These are phyloP conservation scores for Pichia sp. DNA, from an alignment of 1,139 yeast species.

Conservation along the genomic window DNA sequence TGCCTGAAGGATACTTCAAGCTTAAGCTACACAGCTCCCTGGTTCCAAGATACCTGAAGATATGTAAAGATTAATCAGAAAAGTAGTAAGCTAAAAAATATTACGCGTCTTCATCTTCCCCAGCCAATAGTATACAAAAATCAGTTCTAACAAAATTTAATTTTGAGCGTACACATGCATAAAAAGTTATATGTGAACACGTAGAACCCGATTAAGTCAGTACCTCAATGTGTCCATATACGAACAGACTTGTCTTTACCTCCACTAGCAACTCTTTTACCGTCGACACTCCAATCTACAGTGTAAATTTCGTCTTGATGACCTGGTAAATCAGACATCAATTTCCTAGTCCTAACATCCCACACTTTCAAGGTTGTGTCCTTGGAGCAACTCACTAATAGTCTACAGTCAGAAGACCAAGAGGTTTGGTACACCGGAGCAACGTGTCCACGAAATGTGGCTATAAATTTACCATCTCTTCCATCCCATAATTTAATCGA, in stretches of 20 bases:
- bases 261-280: conserved; percentile 87
- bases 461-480: conserved; percentile 78
- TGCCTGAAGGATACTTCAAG: not conserved
- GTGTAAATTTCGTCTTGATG: conserved; percentile 95
- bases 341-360: conserved; percentile 84
- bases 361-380: conserved; percentile 97
- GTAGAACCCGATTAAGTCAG: too few species aligned
- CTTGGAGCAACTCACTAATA: conserved; percentile 88
- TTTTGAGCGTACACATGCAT: not conserved
- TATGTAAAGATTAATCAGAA: not conserved
- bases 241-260: conserved; percentile 95
- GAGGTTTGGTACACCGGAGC: conserved; percentile 98
- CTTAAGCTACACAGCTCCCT: not conserved
- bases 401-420: conserved; percentile 93
- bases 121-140: not conserved
- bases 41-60: not conserved
- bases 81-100: not conserved
- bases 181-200: not conserved
- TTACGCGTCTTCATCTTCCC: conserved; percentile 1
- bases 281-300: conserved; percentile 98
- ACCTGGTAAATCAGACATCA: conserved; percentile 89
- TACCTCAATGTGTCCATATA: conserved; percentile 73
- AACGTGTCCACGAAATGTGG: conserved; percentile 94
- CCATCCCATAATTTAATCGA: conserved; percentile 97
- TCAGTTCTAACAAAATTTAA: too few species aligned